A percentile compares a stretch with the other conserved stretches of the same genome.
phyloP scores from a whole-genome alignment of 768 basidiomycete genomes.

The Russula brevipes region DNA sequence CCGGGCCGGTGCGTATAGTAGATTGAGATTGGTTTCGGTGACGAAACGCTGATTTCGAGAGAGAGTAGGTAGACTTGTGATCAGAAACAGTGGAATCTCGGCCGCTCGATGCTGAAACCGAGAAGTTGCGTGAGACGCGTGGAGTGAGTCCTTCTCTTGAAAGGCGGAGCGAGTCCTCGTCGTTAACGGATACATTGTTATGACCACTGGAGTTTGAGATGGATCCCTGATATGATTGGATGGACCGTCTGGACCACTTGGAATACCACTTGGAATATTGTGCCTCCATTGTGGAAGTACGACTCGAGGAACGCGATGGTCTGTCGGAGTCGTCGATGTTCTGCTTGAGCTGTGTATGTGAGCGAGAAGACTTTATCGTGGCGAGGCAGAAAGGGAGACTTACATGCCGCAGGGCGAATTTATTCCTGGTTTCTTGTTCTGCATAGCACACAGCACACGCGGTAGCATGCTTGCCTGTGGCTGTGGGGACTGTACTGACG shows the following conservation, averaged over 20 bases:
- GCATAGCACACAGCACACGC: too few relatives aligned
- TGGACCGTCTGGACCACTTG: slow-evolving; percentile 66
- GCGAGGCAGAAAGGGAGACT: too few relatives aligned
- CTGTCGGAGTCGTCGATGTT: too few relatives aligned
- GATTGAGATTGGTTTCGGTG: slow-evolving; percentile 29
- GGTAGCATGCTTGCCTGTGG: too few relatives aligned
- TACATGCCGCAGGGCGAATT: too few relatives aligned
- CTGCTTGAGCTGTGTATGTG: too few relatives aligned
- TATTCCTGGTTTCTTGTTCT: too few relatives aligned
- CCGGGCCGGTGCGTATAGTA: slow-evolving; percentile 41
- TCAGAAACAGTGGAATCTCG: slow-evolving; percentile 28
- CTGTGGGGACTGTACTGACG: too few relatives aligned
- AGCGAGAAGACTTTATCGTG: too few relatives aligned
- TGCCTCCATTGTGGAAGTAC: slow-evolving; percentile 40
- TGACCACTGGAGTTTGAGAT: slow-evolving; percentile 54
- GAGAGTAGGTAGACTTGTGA: slow-evolving; percentile 33
- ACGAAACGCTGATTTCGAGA: neutral
- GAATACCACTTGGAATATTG: too few relatives aligned
- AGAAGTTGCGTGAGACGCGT: slow-evolving; percentile 29
- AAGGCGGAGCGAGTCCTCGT: slow-evolving; percentile 40
- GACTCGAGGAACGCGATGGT: slow-evolving; percentile 15
- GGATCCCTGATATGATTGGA: slow-evolving; percentile 72
- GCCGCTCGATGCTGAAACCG: slow-evolving; percentile 9
- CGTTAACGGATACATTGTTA: slow-evolving; percentile 45
- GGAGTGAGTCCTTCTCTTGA: slow-evolving; percentile 46